A percentile compares a stretch with the other conserved stretches of the same genome.
phyloP scores from a whole-genome alignment of 2,329 filamentous ascomycete genomes.

The Geoglossum cookeanum region DNA sequence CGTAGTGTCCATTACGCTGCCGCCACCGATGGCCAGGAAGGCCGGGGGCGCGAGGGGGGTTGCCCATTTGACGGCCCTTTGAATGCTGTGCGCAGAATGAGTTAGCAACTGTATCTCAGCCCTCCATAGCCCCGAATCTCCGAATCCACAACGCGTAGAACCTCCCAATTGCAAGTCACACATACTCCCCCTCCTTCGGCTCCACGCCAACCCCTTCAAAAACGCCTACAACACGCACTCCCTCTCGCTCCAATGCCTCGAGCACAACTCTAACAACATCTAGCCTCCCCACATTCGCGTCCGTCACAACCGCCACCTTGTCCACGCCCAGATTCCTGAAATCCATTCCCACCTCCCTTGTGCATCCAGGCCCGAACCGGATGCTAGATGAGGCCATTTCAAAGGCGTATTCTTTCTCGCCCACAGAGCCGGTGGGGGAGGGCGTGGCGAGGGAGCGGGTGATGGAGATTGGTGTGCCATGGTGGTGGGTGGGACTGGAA shows the following conservation, averaged over 20 bases:
- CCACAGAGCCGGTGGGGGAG: constrained; percentile 38
- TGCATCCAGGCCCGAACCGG: constrained; percentile 80
- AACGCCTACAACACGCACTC: constrained; percentile 66
- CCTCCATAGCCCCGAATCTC: too few species aligned
- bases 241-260: constrained; percentile 45
- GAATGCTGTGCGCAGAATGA: constrained; percentile 30
- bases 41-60: constrained; percentile 69
- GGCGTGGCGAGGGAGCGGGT: constrained; percentile 54
- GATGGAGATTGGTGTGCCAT: constrained; percentile 23
- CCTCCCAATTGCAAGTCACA: constrained; percentile 12
- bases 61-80: constrained; percentile 72
- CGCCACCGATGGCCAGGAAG: constrained; percentile 78
- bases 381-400: constrained; percentile 96
- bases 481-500: constrained; percentile 53
- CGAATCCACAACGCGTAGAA: too few species aligned
- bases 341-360: constrained; percentile 96
- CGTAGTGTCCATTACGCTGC: constrained; percentile 92
- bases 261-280: constrained; percentile 64
- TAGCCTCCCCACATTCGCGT: constrained; percentile 60
- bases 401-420: constrained; percentile 87
- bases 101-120: neutral
- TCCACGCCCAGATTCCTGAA: constrained; percentile 77
- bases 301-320: constrained; percentile 82
- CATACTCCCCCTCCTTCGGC: constrained; percentile 82
- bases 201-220: constrained; percentile 70